Evolutionary conservation across 1,139 yeast species (phyloP).

Genomic region (Hyphopichia buzzinii): DNA sequence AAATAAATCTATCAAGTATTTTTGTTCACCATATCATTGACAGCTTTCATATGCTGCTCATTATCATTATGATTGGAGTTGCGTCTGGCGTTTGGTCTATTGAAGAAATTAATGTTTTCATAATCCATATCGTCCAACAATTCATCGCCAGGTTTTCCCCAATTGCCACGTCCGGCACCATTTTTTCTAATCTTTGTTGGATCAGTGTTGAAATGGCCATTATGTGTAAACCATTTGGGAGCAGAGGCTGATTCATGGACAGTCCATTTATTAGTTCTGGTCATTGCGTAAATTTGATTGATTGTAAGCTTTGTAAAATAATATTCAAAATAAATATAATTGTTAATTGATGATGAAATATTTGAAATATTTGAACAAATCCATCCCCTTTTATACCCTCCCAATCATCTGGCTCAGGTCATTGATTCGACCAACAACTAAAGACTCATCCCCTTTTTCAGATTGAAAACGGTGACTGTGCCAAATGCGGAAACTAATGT

Average conservation of each 20-base stretch:
- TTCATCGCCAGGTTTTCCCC: constrained; percentile 75
- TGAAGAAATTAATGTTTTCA: constrained; percentile 17
- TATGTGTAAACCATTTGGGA: constrained; percentile 75
- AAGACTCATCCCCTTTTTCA: neutral
- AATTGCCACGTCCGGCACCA: constrained; percentile 80
- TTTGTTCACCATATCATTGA: constrained; percentile 13
- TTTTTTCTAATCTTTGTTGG: constrained; percentile 79
- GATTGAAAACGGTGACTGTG: too few relatives aligned
- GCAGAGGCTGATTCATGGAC: constrained; percentile 57
- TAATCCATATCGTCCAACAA: constrained; percentile 36
- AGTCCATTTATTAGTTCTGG: constrained; percentile 84
- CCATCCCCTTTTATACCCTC: too few relatives aligned
- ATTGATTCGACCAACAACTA: neutral
- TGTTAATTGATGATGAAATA: neutral
- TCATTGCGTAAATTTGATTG: constrained; percentile 41
- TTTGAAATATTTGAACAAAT: neutral
- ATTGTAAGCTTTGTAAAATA: too few relatives aligned
- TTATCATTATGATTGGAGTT: constrained; percentile 42
- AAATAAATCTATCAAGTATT: neutral
- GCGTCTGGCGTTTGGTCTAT: constrained; percentile 29
- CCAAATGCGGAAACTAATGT: constrained; percentile 3
- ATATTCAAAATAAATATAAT: neutral
- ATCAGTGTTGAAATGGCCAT: constrained; percentile 61
- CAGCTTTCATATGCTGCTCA: constrained; percentile 24
- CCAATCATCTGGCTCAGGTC: neutral